A percentile compares a stretch with the other conserved stretches of the same genome.
Evolutionary conservation across 805 yeast genomes (phyloP).

Genomic region (Komagataella pastoris): DNA sequence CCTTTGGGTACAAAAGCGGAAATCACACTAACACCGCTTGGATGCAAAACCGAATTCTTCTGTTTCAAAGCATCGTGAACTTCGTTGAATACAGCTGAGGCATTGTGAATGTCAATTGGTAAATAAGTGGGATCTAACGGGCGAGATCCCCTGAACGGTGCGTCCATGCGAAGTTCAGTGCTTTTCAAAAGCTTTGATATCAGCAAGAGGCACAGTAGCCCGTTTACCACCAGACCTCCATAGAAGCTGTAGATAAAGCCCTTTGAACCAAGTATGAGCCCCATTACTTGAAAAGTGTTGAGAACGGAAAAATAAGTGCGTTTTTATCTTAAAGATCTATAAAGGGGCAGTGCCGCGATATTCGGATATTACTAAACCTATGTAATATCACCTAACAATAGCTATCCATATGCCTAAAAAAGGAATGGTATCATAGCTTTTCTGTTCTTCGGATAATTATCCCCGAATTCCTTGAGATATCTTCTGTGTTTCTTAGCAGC

Average conservation of each 20-base stretch:
- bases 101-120: slow-evolving; percentile 29
- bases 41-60: slow-evolving; percentile 35
- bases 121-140: slow-evolving; percentile 5
- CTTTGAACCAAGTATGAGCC: background rate
- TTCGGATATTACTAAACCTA: background rate
- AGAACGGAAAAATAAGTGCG: background rate
- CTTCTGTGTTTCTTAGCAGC: slow-evolving; percentile 74
- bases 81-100: slow-evolving; percentile 42
- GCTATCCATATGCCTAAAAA: slow-evolving; percentile 19
- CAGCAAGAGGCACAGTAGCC: background rate
- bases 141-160: background rate
- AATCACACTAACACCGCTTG: slow-evolving; percentile 42
- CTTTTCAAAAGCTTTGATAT: background rate
- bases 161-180: background rate
- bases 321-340: background rate
- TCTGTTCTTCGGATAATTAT: slow-evolving; percentile 66
- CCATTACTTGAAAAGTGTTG: background rate
- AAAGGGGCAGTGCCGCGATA: background rate
- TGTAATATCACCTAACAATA: background rate
- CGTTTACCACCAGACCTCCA: background rate
- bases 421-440: slow-evolving; percentile 72
- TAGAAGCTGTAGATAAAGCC: background rate
- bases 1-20: slow-evolving; percentile 52
- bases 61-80: slow-evolving; percentile 39
- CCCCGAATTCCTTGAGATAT: slow-evolving; percentile 57